These are phyloP conservation scores for Naematelia aurantialba DNA, from an alignment of 768 basidiomycete species.

Conservation along the genomic window DNA sequence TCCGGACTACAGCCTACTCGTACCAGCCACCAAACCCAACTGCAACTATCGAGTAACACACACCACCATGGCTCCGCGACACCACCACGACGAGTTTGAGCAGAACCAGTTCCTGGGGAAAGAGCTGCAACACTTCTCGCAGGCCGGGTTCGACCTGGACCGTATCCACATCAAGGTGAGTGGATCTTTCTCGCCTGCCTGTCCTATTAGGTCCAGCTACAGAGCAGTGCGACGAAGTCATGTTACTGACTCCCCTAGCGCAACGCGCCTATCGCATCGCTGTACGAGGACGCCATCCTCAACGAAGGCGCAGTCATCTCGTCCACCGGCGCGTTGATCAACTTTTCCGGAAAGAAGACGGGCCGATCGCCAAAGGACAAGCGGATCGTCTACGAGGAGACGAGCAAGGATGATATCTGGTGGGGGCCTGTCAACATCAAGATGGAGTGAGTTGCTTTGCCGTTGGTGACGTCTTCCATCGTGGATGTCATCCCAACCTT, in stretches of 20 bases:
- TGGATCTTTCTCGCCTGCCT: neutral
- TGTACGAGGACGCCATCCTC: slow-evolving; percentile 96
- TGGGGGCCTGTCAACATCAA: slow-evolving; percentile 99
- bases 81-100: slow-evolving; percentile 44
- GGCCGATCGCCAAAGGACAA: slow-evolving; percentile 98
- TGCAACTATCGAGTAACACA: neutral
- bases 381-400: slow-evolving; percentile 97
- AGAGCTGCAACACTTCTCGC: slow-evolving; percentile 95
- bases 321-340: slow-evolving; percentile 92
- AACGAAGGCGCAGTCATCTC: slow-evolving; percentile 99
- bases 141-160: slow-evolving; percentile 99
- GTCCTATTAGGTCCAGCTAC: neutral
- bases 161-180: slow-evolving; percentile 75
- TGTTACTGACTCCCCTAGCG: slow-evolving; percentile 31
- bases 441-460: slow-evolving; percentile 61
- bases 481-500: neutral
- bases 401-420: slow-evolving; percentile 95
- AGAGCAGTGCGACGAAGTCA: neutral
- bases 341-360: slow-evolving; percentile 99
- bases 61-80: slow-evolving; percentile 25
- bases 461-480: too few relatives aligned
- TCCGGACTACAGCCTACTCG: too few relatives aligned
- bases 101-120: slow-evolving; percentile 64
- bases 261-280: slow-evolving; percentile 59
- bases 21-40: neutral